These are phyloP conservation scores for Dendrobium nobile DNA, from an alignment of 106 monocot genomes.

Conservation along the genomic window DNA sequence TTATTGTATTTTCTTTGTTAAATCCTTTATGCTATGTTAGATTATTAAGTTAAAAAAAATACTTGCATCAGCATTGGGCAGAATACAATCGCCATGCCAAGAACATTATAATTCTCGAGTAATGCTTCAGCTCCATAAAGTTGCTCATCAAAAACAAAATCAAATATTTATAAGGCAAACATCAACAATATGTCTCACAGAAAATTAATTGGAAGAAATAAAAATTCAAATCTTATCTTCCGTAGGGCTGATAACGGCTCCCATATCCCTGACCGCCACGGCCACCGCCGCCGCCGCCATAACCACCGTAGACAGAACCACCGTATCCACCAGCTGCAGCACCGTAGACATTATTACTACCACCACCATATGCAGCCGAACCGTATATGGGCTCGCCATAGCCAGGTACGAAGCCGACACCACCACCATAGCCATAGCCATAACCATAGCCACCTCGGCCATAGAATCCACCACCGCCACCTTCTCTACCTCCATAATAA, in stretches of 20 bases:
- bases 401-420: conserved; percentile 20
- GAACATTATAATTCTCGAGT: no score
- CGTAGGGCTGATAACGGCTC: conserved; percentile 63
- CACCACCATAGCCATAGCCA: conserved; percentile 11
- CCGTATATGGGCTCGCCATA: conserved; percentile 49
- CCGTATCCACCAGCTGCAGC: conserved; percentile 15
- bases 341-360: conserved; percentile 15
- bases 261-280: conserved; percentile 36
- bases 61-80: no score
- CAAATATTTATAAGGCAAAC: no score
- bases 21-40: no score
- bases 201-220: not conserved
- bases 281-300: conserved; percentile 11
- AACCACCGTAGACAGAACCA: conserved; percentile 15
- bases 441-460: conserved; percentile 27
- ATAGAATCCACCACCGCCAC: conserved; percentile 7
- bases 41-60: no score
- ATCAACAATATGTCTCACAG: no score
- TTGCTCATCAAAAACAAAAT: no score
- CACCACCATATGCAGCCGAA: conserved; percentile 20
- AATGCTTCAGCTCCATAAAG: no score
- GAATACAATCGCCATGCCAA: no score
- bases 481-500: not conserved
- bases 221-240: conserved; percentile 29
- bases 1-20: no score